Conservation (phyloP, 208 protist genomes). For the Trypanosoma boissoni region DNA sequence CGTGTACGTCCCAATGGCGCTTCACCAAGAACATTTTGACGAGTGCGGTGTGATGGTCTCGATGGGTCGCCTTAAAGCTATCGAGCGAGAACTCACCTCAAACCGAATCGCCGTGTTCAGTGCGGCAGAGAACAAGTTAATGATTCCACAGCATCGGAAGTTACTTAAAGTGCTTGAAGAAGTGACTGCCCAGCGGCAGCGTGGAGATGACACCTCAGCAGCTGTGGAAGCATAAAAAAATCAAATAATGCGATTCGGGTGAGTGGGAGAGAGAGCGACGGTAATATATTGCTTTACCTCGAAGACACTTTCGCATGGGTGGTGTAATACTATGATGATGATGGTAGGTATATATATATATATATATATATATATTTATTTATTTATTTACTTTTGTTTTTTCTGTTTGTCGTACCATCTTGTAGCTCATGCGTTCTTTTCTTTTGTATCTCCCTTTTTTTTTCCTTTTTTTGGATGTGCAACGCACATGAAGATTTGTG, state of each 20-base stretch:
- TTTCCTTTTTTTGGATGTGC: conserved; percentile 1
- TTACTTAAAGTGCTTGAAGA: conserved; percentile 67
- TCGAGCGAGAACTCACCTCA: conserved; percentile 78
- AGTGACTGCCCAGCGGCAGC: conserved; percentile 43
- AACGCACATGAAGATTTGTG: not conserved
- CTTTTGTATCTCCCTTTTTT: conserved; percentile 7
- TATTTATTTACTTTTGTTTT: conserved; percentile 9
- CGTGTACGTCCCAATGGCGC: conserved; percentile 51
- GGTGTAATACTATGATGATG: not conserved
- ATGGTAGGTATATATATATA: not conserved
- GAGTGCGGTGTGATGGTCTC: conserved; percentile 63
- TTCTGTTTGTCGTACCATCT: conserved; percentile 1
- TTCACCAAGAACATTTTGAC: conserved; percentile 53
- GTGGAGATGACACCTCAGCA: conserved; percentile 2
- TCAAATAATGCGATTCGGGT: not conserved
- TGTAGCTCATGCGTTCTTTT: conserved; percentile 2
- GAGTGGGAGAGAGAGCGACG: not conserved
- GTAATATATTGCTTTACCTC: not conserved
- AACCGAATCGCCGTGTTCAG: conserved; percentile 81
- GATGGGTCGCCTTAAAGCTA: conserved; percentile 53
- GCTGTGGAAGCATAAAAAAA: conserved; percentile 17
- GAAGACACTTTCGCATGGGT: too few relatives aligned
- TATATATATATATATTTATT: not conserved
- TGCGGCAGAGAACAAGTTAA: conserved; percentile 65
- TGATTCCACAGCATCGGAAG: conserved; percentile 58